Evolutionary conservation across 768 basidiomycete species (phyloP).

Genomic region (Amanita inopinata): DNA sequence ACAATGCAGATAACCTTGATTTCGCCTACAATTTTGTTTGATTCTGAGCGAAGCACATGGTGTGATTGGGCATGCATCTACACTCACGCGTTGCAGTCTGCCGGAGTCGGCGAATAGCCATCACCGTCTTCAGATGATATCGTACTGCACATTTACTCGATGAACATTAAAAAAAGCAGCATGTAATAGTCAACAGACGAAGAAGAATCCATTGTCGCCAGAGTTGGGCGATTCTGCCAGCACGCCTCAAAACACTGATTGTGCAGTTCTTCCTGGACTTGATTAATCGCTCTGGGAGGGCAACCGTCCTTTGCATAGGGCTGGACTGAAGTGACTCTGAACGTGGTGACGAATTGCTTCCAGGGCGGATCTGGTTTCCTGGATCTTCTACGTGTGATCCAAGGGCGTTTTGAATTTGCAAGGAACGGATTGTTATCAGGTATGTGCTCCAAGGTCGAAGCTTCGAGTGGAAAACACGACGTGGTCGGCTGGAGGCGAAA

Average conservation of each 20-base stretch:
- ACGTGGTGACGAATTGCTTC: slow-evolving; percentile 9
- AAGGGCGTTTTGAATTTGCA: slow-evolving; percentile 1
- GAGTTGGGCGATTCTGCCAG: background rate
- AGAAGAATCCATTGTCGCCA: too few relatives aligned
- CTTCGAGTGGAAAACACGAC: slow-evolving; percentile 4
- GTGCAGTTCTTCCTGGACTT: background rate
- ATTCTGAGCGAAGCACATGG: too few relatives aligned
- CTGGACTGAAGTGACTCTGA: slow-evolving; percentile 3
- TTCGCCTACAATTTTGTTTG: background rate
- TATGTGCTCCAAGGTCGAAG: slow-evolving; percentile 4
- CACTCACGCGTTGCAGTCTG: too few relatives aligned
- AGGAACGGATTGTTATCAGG: slow-evolving; percentile 4
- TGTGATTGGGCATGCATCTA: too few relatives aligned
- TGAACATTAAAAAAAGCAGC: too few relatives aligned
- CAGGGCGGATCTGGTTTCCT: slow-evolving; percentile 5
- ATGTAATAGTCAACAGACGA: too few relatives aligned
- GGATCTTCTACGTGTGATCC: slow-evolving; percentile 8
- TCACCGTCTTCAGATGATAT: too few relatives aligned
- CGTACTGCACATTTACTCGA: too few relatives aligned
- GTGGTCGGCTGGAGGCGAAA: slow-evolving; percentile 7
- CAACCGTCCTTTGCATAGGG: background rate
- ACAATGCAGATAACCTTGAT: background rate
- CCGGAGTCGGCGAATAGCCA: too few relatives aligned
- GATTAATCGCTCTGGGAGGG: background rate
- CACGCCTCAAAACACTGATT: background rate